Evolutionary conservation across 192 early-diverging fungal species (phyloP), one percentile per base, ranked within the genome.

Genomic region (Rhizophagus sp.): DNA sequence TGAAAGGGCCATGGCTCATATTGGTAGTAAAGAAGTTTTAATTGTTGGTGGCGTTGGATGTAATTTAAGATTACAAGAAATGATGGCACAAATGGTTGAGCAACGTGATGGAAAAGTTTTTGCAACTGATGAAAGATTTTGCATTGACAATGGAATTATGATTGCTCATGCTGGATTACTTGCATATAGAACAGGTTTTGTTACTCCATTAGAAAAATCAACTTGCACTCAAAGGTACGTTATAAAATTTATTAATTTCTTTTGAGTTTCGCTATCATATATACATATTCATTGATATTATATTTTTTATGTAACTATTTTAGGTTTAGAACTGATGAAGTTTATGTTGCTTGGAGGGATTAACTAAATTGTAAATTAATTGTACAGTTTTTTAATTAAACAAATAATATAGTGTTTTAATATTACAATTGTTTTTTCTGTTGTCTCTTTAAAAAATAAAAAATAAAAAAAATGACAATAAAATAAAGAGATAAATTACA

Each of bases 111-210:
- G 93, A 25, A 90, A 89, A 78, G 90, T 98, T 15, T 98, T 95
- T 90, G 97, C 97, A 7, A 98, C 97, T 1, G 98, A 99, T 84
- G 97, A 98, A 86, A 93, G 90, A 65, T 97, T 96, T 83, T 98
- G 97, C 82, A 99, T 99, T 73, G 98, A 99, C 79, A 99, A 99
- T 77, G 98, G 98, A 9, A 93, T 98, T 64, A 99, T 99, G 98
- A 99, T 99, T 85, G 98, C 98, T 9, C 97, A 98, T 79, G 97
- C 98, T 1, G 98, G 98, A 1, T 86, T 96, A 19, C 84, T 98
- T 66, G 91, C 93, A 33, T 97, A 89, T 85, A 91, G 91, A 67
- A 93, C 92, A 34, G 97, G 97, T 3, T 89, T 89, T 64, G 87
- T 89, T n/a, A 98, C 96, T 1, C 84, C 91, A 2, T 81, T 99